Evolutionary conservation across 331 rosid genomes (phyloP).

Genomic region (Quercus lobata): DNA sequence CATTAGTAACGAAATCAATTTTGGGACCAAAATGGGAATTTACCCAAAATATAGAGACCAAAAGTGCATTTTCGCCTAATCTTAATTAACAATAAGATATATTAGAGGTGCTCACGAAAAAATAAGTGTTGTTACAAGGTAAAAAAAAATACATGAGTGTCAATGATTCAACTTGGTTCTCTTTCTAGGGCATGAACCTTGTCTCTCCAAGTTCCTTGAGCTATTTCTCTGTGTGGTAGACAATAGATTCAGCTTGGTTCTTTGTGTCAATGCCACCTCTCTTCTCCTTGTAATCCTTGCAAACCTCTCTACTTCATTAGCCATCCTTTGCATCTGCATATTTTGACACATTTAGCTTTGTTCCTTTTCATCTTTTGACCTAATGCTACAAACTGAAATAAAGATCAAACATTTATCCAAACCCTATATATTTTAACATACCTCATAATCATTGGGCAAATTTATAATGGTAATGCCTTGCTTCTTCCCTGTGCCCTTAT

Average conservation of each 20-base stretch:
- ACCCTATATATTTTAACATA: slow-evolving; percentile 6
- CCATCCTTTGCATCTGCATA: slow-evolving; percentile 50
- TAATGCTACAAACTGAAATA: neutral
- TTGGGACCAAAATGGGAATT: too few relatives aligned
- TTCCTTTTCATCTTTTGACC: too few relatives aligned
- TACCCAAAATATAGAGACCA: too few relatives aligned
- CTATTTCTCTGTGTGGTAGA: slow-evolving; percentile 56
- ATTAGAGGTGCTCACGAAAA: too few relatives aligned
- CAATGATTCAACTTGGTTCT: slow-evolving; percentile 29
- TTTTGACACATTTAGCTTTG: neutral
- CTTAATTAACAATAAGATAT: too few relatives aligned
- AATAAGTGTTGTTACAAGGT: too few relatives aligned
- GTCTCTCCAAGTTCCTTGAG: slow-evolving; percentile 48
- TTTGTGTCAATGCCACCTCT: slow-evolving; percentile 57
- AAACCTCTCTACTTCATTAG: slow-evolving; percentile 42
- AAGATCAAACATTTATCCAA: neutral
- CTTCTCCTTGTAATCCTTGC: slow-evolving; percentile 59
- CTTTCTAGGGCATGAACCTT: slow-evolving; percentile 51
- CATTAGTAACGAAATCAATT: too few relatives aligned
- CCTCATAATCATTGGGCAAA: slow-evolving; percentile 47
- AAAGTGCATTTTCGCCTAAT: too few relatives aligned
- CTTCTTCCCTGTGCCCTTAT: slow-evolving; percentile 58
- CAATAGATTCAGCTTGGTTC: slow-evolving; percentile 56
- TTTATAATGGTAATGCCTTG: slow-evolving; percentile 61
- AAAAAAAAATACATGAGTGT: too few relatives aligned